phyloP scores from a whole-genome alignment of 2,329 filamentous ascomycete species.

The Chlorencoelia australis region DNA sequence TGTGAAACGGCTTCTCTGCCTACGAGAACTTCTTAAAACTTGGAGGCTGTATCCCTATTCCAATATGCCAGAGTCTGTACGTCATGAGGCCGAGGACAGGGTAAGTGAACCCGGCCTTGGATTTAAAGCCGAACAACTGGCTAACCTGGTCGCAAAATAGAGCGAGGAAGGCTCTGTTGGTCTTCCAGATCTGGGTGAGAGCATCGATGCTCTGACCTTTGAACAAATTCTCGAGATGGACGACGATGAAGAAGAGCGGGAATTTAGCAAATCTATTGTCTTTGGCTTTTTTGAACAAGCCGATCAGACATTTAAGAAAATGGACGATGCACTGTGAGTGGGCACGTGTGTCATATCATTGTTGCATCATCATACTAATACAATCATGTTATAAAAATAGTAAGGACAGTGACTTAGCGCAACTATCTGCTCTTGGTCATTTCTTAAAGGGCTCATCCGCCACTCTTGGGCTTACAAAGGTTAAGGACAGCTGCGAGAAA shows the following conservation, averaged over 20 bases:
- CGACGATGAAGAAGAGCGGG: slow-evolving; percentile 71
- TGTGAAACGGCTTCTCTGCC: too few species aligned
- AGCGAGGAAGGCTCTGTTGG: slow-evolving; percentile 27
- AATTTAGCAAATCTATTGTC: slow-evolving; percentile 85
- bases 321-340: slow-evolving; percentile 75
- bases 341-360: slow-evolving; percentile 14
- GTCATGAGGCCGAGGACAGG: slow-evolving; percentile 9
- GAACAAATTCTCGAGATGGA: slow-evolving; percentile 98
- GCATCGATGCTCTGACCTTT: slow-evolving; percentile 73
- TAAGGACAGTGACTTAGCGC: slow-evolving; percentile 54
- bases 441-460: slow-evolving; percentile 97
- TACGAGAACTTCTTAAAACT: too few species aligned
- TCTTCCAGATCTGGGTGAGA: slow-evolving; percentile 54
- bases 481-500: slow-evolving; percentile 90
- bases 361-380: slow-evolving; percentile 1
- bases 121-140: not conserved
- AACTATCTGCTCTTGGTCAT: slow-evolving; percentile 77
- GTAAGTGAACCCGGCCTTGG: slow-evolving; percentile 1
- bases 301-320: slow-evolving; percentile 72
- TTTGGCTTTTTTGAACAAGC: slow-evolving; percentile 91
- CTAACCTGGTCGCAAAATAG: slow-evolving; percentile 15
- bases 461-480: slow-evolving; percentile 80
- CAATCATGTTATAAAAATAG: slow-evolving; percentile 33
- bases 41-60: too few species aligned
- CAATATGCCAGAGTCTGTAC: not conserved